Evolutionary conservation across 2,329 filamentous ascomycete species (phyloP), one percentile per base, ranked within the genome.

Genomic region (Diaporthe destruens): DNA sequence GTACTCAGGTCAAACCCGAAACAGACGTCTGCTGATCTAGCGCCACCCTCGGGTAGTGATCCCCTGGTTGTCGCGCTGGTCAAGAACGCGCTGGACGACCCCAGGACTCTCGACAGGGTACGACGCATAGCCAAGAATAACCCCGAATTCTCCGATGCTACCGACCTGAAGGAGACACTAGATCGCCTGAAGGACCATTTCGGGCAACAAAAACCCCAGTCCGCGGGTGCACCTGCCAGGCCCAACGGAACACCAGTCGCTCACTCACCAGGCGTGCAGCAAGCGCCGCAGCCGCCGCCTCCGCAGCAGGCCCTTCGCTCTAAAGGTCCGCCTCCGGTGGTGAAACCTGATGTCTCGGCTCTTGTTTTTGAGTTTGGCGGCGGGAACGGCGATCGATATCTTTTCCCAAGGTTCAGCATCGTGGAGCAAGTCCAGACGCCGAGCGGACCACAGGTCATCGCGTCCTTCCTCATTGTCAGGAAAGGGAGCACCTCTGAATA

Each of bases 391-490:
- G 93, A 96, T 80, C 89, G 93, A 34, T 95, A 93, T 79, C 83
- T 94, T 61, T 95, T 96, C 75, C 94, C 94, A 2, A 93, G 91
- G 76, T 92, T 93, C 79, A 93, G 91, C 80, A 92, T 96, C 44
- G 80, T 96, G 65, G 93, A 96, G 79, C 91, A 90, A 78, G 83
- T 91, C 1, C 78, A 84, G 12, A 81, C 84, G 2, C 78, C 84
- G 4, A 81, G 84, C 5, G 88, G 88, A 2, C 88, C 89, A 66
- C 87, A 91, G 72, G 87, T 93, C 2, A 87, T 94, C 55, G 91
- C 91, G 3, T 95, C 93, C 0, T 96, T 96, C 78, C 84, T 96
- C 14, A 90, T 95, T 73, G 92, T 94, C 7, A 90, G 92, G 63
- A 92, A 92, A 80, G 93, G 91, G 39, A 91, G 90, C 76, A 85